These are phyloP conservation scores for Samsoniella hepiali DNA, from an alignment of 2,329 filamentous ascomycete species.

Conservation along the genomic window DNA sequence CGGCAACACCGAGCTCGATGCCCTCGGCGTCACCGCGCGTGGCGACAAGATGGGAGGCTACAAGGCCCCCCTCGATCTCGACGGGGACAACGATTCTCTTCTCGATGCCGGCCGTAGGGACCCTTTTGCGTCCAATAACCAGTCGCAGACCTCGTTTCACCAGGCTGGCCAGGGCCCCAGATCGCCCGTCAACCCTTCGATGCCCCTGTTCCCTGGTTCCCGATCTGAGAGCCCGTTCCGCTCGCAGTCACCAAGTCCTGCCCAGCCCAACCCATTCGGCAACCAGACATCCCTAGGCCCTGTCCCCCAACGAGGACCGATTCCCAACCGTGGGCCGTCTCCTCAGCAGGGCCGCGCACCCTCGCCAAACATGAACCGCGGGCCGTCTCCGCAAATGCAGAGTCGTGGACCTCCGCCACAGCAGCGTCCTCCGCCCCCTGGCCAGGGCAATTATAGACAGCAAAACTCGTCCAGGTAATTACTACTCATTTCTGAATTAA, in stretches of 20 bases:
- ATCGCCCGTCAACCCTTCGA: slow-evolving; percentile 41
- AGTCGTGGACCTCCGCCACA: slow-evolving; percentile 22
- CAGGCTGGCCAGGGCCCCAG: slow-evolving; percentile 30
- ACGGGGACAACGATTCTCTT: slow-evolving; percentile 42
- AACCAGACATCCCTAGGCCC: slow-evolving; percentile 22
- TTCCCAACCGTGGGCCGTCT: slow-evolving; percentile 15
- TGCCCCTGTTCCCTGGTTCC: slow-evolving; percentile 41
- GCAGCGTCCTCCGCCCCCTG: slow-evolving; percentile 25
- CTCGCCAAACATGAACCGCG: slow-evolving; percentile 12
- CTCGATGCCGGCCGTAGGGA: slow-evolving; percentile 37
- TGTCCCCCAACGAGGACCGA: slow-evolving; percentile 14
- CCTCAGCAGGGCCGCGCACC: slow-evolving; percentile 10
- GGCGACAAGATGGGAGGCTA: slow-evolving; percentile 60
- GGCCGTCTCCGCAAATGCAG: slow-evolving; percentile 10
- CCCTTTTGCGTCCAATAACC: slow-evolving; percentile 31
- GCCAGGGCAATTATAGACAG: slow-evolving; percentile 28
- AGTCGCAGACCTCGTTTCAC: slow-evolving; percentile 29
- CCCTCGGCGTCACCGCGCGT: slow-evolving; percentile 84
- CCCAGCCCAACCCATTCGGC: slow-evolving; percentile 12
- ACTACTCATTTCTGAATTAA: not conserved
- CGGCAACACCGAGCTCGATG: slow-evolving; percentile 80
- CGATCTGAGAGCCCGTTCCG: slow-evolving; percentile 37
- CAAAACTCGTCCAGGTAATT: slow-evolving; percentile 41
- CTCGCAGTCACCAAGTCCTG: slow-evolving; percentile 32
- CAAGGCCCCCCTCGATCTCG: slow-evolving; percentile 47